Base-by-base conservation (phyloP, 2,329 filamentous ascomycete species). In the Penicillium digitatum region DNA sequence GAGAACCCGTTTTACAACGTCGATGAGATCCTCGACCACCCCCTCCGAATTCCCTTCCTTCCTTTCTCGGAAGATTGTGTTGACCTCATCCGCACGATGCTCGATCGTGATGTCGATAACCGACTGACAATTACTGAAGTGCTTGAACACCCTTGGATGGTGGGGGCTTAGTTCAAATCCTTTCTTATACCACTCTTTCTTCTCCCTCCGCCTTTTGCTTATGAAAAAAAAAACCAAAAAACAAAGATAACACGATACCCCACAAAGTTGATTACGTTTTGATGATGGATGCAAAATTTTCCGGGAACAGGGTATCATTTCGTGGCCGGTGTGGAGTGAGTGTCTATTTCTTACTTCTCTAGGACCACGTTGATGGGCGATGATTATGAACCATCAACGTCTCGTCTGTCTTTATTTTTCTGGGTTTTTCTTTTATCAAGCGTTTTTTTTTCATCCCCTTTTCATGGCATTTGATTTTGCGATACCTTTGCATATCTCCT, bases 1-100 rank as follows among this genome's bases (percentile, higher is more conserved):
- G 94, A 99, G 76, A 99, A 99, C 69, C 93, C 94, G 0, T 99
- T 96, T 74, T 97, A 97, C 81, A 95, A 89, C 74, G 94, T 97
- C 67, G 94, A 99, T 73, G 94, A 99, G 79, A 99, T 99, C 69
- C 95, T 97, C 84, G 94, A 99, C 72, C 92, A 93, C 68, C 93
- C 96, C 65, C 79, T 99, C 56, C 85, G 94, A 45, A 87, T 99
- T 27, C 94, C 94, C 0, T 96, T 76, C 59, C 61, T 78, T 20
- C 76, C 76, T 5, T 78, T 77, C 58, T 76, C 90, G 72, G 91
- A 96, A 61, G 88, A 92, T 62, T 96, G 91, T 72, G 95, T 99
- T 62, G 88, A 96, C 66, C 80, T 99, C 49, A 88, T 99, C 59
- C 85, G 90, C 39, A 81, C 86, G 69, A 97, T 99, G 94, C 84